These are phyloP conservation scores for Cystobasidium pallidum DNA, from an alignment of 1,284 basidiomycete species.

Conservation along the genomic window DNA sequence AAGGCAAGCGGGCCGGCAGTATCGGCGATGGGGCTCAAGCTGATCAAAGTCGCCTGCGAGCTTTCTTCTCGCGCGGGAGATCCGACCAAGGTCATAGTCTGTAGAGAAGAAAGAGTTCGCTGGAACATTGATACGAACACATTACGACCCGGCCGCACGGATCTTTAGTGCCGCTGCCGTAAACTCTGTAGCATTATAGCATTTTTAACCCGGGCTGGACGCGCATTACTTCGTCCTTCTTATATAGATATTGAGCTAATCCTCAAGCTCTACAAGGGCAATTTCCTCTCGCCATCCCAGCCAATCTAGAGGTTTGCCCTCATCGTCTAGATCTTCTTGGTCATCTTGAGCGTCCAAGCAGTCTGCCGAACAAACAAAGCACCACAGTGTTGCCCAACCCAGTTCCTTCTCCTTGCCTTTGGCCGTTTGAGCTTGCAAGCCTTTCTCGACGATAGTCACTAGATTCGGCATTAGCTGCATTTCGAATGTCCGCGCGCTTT, in stretches of 20 bases:
- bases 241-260: conserved; percentile 47
- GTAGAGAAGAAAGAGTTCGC: too few relatives aligned
- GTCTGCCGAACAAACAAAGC: conserved; percentile 75
- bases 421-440: conserved; percentile 31
- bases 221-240: not conserved
- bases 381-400: conserved; percentile 81
- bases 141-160: not conserved
- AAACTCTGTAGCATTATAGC: not conserved
- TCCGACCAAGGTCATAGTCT: not conserved
- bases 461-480: conserved; percentile 85
- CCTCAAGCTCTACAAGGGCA: conserved; percentile 74
- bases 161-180: not conserved
- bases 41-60: conserved; percentile 7
- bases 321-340: conserved; percentile 44
- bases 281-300: conserved; percentile 72
- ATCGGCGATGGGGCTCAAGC: not conserved
- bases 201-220: not conserved
- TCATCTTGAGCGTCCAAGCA: conserved; percentile 61
- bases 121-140: not conserved
- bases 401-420: conserved; percentile 58
- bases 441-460: conserved; percentile 67
- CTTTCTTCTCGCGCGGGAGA: conserved; percentile 15
- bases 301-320: conserved; percentile 56
- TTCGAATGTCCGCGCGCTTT: conserved; percentile 69
- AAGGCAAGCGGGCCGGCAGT: not conserved